Conservation (phyloP, 116 monocot species). For the Phalaenopsis hybrid region DNA sequence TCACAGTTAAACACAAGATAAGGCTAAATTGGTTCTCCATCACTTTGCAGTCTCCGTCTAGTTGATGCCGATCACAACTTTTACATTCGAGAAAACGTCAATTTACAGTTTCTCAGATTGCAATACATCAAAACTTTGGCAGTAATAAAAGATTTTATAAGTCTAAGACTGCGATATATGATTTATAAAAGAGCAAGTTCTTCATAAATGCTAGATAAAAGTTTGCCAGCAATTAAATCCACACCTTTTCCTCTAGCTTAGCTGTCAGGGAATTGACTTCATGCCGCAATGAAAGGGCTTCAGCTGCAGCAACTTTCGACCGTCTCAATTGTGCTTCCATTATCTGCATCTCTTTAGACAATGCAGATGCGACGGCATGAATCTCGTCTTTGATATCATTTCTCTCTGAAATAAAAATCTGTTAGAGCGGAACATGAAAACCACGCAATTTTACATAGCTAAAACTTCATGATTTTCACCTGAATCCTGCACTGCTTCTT, state of each 20-base stretch:
- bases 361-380: constrained; percentile 70
- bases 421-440: neutral
- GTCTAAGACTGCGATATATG: neutral
- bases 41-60: neutral
- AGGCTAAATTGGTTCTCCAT: neutral
- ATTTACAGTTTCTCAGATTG: neutral
- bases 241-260: constrained; percentile 57
- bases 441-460: neutral
- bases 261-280: constrained; percentile 49
- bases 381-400: constrained; percentile 94
- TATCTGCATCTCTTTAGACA: constrained; percentile 85
- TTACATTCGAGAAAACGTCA: neutral
- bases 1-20: neutral
- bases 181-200: neutral
- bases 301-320: constrained; percentile 63
- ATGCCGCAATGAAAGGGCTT: constrained; percentile 50
- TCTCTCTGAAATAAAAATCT: constrained; percentile 46
- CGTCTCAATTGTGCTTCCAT: constrained; percentile 81
- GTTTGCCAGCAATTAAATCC: neutral
- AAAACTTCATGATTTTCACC: constrained; percentile 33
- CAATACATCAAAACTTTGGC: neutral
- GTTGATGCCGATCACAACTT: neutral
- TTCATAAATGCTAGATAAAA: neutral
- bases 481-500: constrained; percentile 83
- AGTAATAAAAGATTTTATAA: neutral